A percentile compares a stretch with the other conserved stretches of the same genome.
Conservation (phyloP, 2,329 filamentous ascomycete species). For the Cyphellophora attinorum region DNA sequence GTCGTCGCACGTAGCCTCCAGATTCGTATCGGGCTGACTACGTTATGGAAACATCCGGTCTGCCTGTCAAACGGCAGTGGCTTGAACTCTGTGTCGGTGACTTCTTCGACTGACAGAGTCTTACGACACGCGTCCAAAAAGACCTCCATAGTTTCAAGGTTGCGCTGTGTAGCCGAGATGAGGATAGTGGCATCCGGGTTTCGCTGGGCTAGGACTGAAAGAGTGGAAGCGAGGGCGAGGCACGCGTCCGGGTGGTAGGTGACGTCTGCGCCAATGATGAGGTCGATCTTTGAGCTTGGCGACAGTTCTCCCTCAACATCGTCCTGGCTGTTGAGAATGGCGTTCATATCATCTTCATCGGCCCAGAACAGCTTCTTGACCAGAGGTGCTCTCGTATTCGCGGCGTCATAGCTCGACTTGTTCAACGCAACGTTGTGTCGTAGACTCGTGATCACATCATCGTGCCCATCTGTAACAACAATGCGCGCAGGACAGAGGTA, state of each 20-base stretch:
- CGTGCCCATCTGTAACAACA: constrained; percentile 54
- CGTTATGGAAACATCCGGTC: constrained; percentile 2
- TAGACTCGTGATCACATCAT: constrained; percentile 29
- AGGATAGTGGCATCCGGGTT: constrained; percentile 35
- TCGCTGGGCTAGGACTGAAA: constrained; percentile 8
- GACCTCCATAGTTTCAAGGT: constrained; percentile 45
- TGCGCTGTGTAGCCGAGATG: constrained; percentile 53
- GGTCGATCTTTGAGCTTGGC: neutral
- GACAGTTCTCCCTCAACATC: neutral
- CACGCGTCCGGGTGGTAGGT: constrained; percentile 18
- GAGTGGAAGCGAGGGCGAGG: constrained; percentile 12
- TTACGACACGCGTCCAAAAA: neutral
- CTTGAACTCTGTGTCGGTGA: neutral
- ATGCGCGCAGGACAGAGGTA: constrained; percentile 45
- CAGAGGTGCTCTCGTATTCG: neutral
- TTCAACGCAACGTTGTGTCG: constrained; percentile 28
- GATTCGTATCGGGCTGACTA: neutral
- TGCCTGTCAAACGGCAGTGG: neutral
- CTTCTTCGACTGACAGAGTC: neutral
- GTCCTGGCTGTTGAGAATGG: neutral
- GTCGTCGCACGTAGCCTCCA: too few species aligned
- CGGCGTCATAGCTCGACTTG: constrained; percentile 4
- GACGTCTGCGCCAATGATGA: constrained; percentile 17
- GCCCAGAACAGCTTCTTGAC: constrained; percentile 1
- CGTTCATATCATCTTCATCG: neutral